These are phyloP conservation scores for Fusarium pininemorale DNA, from an alignment of 2,329 filamentous ascomycete species.

Conservation along the genomic window DNA sequence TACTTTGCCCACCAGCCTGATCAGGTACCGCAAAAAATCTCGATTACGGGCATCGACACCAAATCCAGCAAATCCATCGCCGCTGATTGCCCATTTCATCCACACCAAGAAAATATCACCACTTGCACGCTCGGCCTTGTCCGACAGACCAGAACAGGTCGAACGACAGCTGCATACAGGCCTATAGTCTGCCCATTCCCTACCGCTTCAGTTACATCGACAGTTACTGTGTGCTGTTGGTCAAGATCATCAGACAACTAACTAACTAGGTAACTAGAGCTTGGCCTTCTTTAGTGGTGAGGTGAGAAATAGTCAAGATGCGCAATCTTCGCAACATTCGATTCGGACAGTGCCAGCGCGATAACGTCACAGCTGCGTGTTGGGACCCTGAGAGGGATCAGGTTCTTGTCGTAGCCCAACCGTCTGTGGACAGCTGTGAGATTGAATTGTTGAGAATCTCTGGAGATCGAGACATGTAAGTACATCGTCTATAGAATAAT, in stretches of 20 bases:
- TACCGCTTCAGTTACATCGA: background rate
- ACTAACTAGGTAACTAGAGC: background rate
- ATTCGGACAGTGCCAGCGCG: slow-evolving; percentile 71
- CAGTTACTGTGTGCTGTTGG: background rate
- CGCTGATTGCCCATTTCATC: slow-evolving; percentile 37
- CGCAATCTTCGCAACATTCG: slow-evolving; percentile 85
- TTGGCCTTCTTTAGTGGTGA: background rate
- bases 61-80: slow-evolving; percentile 37
- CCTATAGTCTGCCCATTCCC: slow-evolving; percentile 30
- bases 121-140: slow-evolving; percentile 28
- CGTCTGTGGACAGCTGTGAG: slow-evolving; percentile 71
- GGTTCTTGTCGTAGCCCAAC: slow-evolving; percentile 85
- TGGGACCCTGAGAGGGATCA: slow-evolving; percentile 87
- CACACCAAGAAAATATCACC: slow-evolving; percentile 35
- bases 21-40: slow-evolving; percentile 41
- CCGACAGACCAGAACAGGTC: slow-evolving; percentile 36
- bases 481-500: slow-evolving; percentile 6
- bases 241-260: background rate
- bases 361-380: slow-evolving; percentile 76
- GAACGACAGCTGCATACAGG: slow-evolving; percentile 39
- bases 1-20: slow-evolving; percentile 29
- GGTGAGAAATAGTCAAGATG: slow-evolving; percentile 63
- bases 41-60: slow-evolving; percentile 38
- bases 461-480: slow-evolving; percentile 57
- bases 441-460: slow-evolving; percentile 75